Conservation (phyloP, 805 yeast genomes). For the Starmerella potacharoeniae region DNA sequence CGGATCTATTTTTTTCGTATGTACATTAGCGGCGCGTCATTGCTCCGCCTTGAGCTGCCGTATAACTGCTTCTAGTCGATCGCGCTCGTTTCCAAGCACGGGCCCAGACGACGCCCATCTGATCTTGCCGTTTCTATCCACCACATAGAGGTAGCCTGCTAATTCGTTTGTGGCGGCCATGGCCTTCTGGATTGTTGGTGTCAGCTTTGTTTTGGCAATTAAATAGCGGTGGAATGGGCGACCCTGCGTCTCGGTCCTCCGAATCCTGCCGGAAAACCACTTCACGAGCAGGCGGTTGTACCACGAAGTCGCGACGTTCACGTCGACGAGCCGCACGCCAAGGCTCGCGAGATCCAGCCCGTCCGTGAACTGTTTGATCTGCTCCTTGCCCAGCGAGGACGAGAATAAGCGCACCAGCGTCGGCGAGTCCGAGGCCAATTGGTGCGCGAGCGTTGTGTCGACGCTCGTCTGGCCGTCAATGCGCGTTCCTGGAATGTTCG, state of each 20-base stretch:
- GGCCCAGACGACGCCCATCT: conserved; percentile 90
- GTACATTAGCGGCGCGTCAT: neutral
- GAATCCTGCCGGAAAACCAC: conserved; percentile 38
- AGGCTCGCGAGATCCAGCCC: conserved; percentile 33
- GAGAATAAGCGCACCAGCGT: conserved; percentile 57
- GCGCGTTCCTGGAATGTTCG: conserved; percentile 56
- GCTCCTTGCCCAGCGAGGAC: conserved; percentile 57
- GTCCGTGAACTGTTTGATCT: conserved; percentile 50
- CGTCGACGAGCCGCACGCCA: conserved; percentile 58
- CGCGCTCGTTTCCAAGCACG: conserved; percentile 52
- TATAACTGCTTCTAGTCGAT: neutral
- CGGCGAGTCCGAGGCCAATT: conserved; percentile 30
- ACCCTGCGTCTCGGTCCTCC: conserved; percentile 34
- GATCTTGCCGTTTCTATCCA: conserved; percentile 62
- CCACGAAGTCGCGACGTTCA: conserved; percentile 63
- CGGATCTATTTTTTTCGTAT: neutral
- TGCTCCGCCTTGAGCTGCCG: neutral
- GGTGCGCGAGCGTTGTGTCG: conserved; percentile 6
- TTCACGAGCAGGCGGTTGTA: conserved; percentile 55
- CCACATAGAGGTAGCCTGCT: conserved; percentile 71
- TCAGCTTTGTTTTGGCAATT: conserved; percentile 48
- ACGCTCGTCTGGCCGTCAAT: conserved; percentile 30
- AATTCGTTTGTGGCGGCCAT: conserved; percentile 61
- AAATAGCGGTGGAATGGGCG: conserved; percentile 47
- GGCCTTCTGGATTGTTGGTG: conserved; percentile 44